Conservation (phyloP, 257 asterid species). For the Fraxinus cuspidata region DNA sequence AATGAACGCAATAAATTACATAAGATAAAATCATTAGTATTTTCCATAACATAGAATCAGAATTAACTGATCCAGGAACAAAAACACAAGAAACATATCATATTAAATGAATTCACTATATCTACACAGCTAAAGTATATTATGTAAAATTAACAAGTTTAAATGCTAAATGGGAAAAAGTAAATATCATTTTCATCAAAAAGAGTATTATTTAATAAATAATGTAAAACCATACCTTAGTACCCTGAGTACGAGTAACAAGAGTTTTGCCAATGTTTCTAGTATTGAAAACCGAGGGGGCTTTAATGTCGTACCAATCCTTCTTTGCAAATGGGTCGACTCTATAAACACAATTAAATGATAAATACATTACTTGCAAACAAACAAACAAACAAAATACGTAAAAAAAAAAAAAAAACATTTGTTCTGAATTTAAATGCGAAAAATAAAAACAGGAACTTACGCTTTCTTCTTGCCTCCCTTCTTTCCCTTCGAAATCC, state of each 20-base stretch:
- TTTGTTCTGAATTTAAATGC: neutral
- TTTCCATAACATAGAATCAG: neutral
- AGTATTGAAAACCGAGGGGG: conserved; percentile 52
- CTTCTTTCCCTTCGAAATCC: conserved; percentile 44
- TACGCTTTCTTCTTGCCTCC: conserved; percentile 49
- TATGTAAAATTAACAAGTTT: neutral
- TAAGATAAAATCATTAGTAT: neutral
- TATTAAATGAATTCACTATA: neutral
- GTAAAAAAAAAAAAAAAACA: neutral
- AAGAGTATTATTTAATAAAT: neutral
- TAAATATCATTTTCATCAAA: neutral
- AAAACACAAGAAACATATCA: neutral
- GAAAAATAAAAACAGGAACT: neutral
- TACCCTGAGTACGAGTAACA: conserved; percentile 71
- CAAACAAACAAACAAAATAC: neutral
- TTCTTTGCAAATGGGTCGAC: conserved; percentile 63
- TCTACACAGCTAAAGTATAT: neutral
- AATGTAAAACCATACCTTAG: conserved; percentile 40
- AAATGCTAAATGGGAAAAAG: neutral
- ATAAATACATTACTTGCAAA: neutral
- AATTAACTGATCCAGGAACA: neutral
- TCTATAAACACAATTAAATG: conserved; percentile 19
- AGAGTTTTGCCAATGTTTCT: conserved; percentile 64
- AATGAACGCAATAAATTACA: neutral
- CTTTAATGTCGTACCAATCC: conserved; percentile 73